phyloP scores from a whole-genome alignment of 1,284 basidiomycete species.

The Tremellales sp. region DNA sequence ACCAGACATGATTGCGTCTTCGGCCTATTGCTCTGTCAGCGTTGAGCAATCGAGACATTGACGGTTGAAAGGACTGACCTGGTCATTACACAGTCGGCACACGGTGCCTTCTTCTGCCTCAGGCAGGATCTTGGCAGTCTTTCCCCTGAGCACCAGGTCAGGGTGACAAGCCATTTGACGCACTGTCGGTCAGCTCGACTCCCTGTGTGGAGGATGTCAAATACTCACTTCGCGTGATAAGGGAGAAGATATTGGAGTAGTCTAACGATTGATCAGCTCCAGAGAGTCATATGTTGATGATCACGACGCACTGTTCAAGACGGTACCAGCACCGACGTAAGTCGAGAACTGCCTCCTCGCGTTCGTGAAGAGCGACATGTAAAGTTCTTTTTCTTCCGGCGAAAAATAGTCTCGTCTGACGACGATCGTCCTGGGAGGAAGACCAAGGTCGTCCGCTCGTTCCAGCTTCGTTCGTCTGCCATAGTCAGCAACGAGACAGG shows the following conservation, averaged over 20 bases:
- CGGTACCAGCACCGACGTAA: constrained; percentile 84
- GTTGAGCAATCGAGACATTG: not conserved
- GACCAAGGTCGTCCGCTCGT: constrained; percentile 91
- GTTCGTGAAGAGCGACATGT: constrained; percentile 85
- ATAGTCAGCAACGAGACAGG: not conserved
- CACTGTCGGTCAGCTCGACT: constrained; percentile 50
- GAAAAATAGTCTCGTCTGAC: constrained; percentile 92
- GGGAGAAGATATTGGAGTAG: constrained; percentile 86
- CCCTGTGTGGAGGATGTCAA: not conserved
- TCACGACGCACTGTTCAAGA: constrained; percentile 71
- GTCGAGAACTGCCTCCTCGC: constrained; percentile 89
- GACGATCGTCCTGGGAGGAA: constrained; percentile 90
- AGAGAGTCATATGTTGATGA: not conserved
- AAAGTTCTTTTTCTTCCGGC: constrained; percentile 93
- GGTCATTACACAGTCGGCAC: constrained; percentile 93
- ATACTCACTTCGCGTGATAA: constrained; percentile 50
- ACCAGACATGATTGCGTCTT: constrained; percentile 90
- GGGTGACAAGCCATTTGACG: constrained; percentile 90
- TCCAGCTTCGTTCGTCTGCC: constrained; percentile 63
- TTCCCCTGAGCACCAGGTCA: constrained; percentile 74
- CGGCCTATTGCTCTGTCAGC: constrained; percentile 51
- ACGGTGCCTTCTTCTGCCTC: constrained; percentile 64
- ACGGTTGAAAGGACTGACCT: no score
- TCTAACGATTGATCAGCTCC: constrained; percentile 55
- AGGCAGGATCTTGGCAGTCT: constrained; percentile 71